Percentiles rank a stretch among this genome's conserved stretches.
These are phyloP conservation scores for Skeletonema potamos DNA, from an alignment of 108 stramenopile genomes.

Conservation along the genomic window DNA sequence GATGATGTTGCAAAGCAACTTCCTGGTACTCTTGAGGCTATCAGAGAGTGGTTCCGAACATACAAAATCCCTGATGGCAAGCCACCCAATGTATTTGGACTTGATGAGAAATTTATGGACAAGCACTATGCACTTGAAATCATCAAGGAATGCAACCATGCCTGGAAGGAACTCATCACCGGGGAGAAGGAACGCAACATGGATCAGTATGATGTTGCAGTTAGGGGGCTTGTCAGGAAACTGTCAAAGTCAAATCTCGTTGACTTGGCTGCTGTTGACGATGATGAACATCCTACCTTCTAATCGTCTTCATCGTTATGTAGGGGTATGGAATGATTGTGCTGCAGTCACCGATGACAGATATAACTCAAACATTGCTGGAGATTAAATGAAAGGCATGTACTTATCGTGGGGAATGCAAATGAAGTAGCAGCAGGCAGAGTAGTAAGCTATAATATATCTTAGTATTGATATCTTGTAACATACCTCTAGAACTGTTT, in stretches of 20 bases:
- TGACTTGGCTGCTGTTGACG: slow-evolving; percentile 47
- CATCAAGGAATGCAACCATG: slow-evolving; percentile 85
- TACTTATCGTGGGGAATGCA: not conserved
- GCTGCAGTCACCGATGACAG: not conserved
- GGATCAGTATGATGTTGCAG: slow-evolving; percentile 55
- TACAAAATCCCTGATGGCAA: slow-evolving; percentile 99
- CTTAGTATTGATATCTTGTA: not conserved
- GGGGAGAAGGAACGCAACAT: slow-evolving; percentile 79
- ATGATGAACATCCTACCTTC: slow-evolving; percentile 67
- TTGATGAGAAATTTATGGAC: slow-evolving; percentile 94
- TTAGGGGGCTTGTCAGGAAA: slow-evolving; percentile 78
- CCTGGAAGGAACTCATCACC: slow-evolving; percentile 85
- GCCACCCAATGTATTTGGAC: slow-evolving; percentile 93
- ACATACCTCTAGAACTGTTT: no score
- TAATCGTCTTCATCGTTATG: not conserved
- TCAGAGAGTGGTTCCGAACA: slow-evolving; percentile 98
- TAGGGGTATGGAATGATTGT: not conserved
- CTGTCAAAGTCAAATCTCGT: slow-evolving; percentile 77
- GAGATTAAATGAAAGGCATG: not conserved
- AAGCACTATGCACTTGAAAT: slow-evolving; percentile 88
- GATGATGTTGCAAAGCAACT: slow-evolving; percentile 93
- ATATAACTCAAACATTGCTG: not conserved
- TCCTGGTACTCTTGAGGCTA: slow-evolving; percentile 87
- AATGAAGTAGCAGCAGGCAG: not conserved
- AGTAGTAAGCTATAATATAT: not conserved